Base-by-base conservation (phyloP, 78 protist genomes). In the slime mould (Dictyostelium discoideum) region DNA sequence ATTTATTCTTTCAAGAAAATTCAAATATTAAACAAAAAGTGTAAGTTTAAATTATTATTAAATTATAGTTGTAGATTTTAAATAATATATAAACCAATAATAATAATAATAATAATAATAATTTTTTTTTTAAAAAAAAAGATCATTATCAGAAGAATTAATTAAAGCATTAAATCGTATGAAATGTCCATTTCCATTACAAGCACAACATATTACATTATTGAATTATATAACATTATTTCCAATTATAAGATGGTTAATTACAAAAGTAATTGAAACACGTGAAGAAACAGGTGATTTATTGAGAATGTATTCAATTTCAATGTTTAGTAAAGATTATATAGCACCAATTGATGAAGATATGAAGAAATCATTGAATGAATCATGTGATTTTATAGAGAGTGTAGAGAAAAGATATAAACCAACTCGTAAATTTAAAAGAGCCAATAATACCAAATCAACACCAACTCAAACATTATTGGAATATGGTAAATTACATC, bases 211-310 rank as follows among this genome's bases (percentile, higher is more conserved):
- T 72, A 96, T 99, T 87, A 98, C 92, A 46, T 97, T 98, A 82
- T 77, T 97, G 5, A 98, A 99, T 79, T 97, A 63, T 92, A 26
- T 37, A 37, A 77, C 93, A 24, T 46, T 99, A 60, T 97, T 97
- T 86, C 98, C 97, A 44, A 97, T 98, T 26, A 80, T 99, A 48
- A 94, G 98, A 94, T 99, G 99, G 99, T 94, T 99, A 39, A 98
- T 99, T 54, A 97, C 98, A 93, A 92, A 92, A 46, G 99, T 97
- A n/a, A 67, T 97, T 22, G 97, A 94, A 22, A 96, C 97, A 1
- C 81, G 99, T 6, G 97, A 92, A 40, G 99, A 98, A 69, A 94
- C 82, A 2, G 98, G 95, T 29, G 98, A 94, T 39, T 57, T 79
- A 48, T 85, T 93, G 7, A 90, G 98, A 69, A 22, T 77, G 57